Percentiles rank a stretch among this genome's conserved stretches.
Evolutionary conservation across 192 early-diverging fungal genomes (phyloP).

Genomic region (Umbelopsis sp.): DNA sequence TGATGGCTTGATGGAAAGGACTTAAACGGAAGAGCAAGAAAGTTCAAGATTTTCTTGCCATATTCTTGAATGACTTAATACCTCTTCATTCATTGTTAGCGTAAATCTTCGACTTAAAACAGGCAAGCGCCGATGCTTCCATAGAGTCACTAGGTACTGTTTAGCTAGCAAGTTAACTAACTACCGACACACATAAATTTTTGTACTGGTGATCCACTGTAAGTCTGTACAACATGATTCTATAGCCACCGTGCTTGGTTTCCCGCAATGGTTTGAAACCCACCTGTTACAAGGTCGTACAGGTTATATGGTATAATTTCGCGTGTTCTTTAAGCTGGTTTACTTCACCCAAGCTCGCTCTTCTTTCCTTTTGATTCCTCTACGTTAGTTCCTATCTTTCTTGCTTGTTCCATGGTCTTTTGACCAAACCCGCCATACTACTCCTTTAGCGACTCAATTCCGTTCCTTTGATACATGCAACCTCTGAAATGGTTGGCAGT

Average conservation of each 20-base stretch:
- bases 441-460: slow-evolving; percentile 1
- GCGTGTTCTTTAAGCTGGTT: slow-evolving; percentile 11
- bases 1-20: background rate
- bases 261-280: slow-evolving; percentile 19
- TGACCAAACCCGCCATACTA: slow-evolving; percentile 1
- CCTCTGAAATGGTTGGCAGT: slow-evolving; percentile 17
- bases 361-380: slow-evolving; percentile 14
- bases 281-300: slow-evolving; percentile 11
- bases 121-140: background rate
- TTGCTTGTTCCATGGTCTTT: background rate
- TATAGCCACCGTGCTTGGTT: slow-evolving; percentile 7
- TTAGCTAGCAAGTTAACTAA: background rate
- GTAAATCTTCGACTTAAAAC: background rate
- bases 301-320: slow-evolving; percentile 1
- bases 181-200: background rate
- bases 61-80: background rate
- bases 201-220: background rate
- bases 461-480: slow-evolving; percentile 20
- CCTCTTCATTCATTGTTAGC: background rate
- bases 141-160: slow-evolving; percentile 1
- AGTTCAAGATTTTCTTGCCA: background rate
- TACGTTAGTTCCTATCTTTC: background rate
- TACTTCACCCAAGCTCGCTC: background rate
- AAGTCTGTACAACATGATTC: slow-evolving; percentile 15
- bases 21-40: background rate